Evolutionary conservation across 2,329 filamentous ascomycete species (phyloP), one percentile per base, ranked within the genome.

Genomic region (Alternaria gansuensis): DNA sequence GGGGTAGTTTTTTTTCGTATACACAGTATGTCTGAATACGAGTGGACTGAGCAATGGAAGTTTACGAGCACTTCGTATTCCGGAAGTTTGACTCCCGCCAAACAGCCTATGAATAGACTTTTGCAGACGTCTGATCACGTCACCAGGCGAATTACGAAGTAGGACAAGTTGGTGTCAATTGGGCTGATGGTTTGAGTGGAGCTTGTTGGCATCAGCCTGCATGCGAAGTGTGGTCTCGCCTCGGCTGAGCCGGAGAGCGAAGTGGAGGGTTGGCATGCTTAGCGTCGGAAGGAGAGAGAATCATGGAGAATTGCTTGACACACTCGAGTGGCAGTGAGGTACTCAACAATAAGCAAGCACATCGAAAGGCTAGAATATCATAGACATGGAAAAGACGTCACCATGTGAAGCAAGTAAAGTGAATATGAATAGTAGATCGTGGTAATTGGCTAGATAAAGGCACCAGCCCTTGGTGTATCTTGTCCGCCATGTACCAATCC

Each of bases 391-490:
- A 26, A 37, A 39, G 11, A 51, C 23, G 44, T 57, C 53, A 64
- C 56, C 13, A 37, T 55, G 41, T 11, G 45, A 21, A 61, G 23
- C 14, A 46, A 28, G 24, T 58, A 49, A 36, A 59, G 54, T 61
- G 51, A 59, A 63, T 57, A 51, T 57, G 55, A 57, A 57, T 40
- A 51, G 43, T 63, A 51, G 51, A 66, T 46, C 59, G 51, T 69
- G 65, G 65, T 68, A 64, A 67, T 55, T 72, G 66, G 70, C 65
- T 71, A 69, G 64, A 66, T 60, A 70, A 64, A 68, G 66, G 63
- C 70, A 72, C 71, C 71, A 74, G 71, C 71, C 67, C 71, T 74
- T 74, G 71, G 71, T 74, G 68, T 66, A 63, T 67, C 64, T 68
- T 68, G 64, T 68, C 67, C 61, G 66, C 67, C 69, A 67, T 59